A percentile compares a stretch with the other conserved stretches of the same genome.
phyloP scores from a whole-genome alignment of 2,329 filamentous ascomycete genomes.

The Colletotrichum liaoningense region DNA sequence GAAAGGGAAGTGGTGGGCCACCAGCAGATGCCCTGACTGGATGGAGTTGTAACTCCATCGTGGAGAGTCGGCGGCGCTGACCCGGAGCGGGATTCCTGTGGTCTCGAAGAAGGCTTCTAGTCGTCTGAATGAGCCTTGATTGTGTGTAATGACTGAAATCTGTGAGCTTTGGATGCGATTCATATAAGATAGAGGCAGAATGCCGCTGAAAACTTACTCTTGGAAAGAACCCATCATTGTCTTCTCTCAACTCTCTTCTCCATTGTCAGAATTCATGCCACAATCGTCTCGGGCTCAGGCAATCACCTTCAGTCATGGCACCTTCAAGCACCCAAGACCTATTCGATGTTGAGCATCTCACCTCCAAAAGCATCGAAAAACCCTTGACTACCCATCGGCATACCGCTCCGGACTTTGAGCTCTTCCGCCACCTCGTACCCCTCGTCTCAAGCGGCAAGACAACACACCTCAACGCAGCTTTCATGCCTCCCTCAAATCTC shows the following conservation, averaged over 20 bases:
- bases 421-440: slow-evolving; percentile 39
- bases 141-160: too few relatives aligned
- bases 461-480: slow-evolving; percentile 45
- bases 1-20: slow-evolving; percentile 2
- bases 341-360: not conserved
- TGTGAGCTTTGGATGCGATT: too few relatives aligned
- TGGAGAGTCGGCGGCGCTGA: not conserved
- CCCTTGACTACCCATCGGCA: not conserved
- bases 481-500: slow-evolving; percentile 45
- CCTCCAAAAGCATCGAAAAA: not conserved
- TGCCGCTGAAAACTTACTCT: too few relatives aligned
- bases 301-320: not conserved
- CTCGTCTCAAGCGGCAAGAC: slow-evolving; percentile 32
- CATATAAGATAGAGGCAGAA: too few relatives aligned
- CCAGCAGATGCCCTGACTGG: not conserved
- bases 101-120: not conserved
- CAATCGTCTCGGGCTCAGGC: too few relatives aligned
- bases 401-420: slow-evolving; percentile 30
- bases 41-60: slow-evolving; percentile 19
- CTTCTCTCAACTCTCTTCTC: too few relatives aligned
- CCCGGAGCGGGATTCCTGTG: not conserved
- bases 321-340: slow-evolving; percentile 16
- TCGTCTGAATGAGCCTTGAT: too few relatives aligned
- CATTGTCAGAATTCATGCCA: not conserved
- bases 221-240: not conserved